These are phyloP conservation scores for Cladosporium sp. DNA, from an alignment of 2,329 filamentous ascomycete species.

Conservation along the genomic window DNA sequence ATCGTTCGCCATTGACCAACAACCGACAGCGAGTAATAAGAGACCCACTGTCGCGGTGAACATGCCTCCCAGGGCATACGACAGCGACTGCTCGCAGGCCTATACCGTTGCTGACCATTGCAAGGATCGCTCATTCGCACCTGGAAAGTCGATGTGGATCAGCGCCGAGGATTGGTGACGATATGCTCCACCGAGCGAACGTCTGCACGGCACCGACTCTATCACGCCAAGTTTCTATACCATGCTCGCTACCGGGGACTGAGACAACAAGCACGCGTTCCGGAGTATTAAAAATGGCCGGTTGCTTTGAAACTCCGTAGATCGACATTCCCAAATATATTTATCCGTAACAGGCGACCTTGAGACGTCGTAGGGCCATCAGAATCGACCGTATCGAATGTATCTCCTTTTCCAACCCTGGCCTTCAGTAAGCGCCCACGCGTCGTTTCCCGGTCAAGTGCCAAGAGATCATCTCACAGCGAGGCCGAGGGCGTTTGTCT, in stretches of 20 bases:
- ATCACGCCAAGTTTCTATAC: slow-evolving; percentile 11
- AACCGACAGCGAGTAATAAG: too few relatives aligned
- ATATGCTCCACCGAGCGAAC: slow-evolving; percentile 1
- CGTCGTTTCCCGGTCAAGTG: neutral
- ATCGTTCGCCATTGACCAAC: neutral
- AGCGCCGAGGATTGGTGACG: slow-evolving; percentile 8
- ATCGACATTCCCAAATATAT: neutral
- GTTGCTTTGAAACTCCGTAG: neutral
- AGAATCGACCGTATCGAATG: too few relatives aligned
- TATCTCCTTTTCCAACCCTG: neutral
- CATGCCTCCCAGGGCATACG: slow-evolving; percentile 5
- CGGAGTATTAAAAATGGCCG: neutral
- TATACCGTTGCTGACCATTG: slow-evolving; percentile 6
- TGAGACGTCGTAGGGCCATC: too few relatives aligned
- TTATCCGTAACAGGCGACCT: too few relatives aligned
- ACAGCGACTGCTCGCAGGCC: slow-evolving; percentile 1
- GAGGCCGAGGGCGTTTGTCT: too few relatives aligned
- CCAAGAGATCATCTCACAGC: too few relatives aligned
- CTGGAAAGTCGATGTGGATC: slow-evolving; percentile 8
- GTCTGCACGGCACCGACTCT: slow-evolving; percentile 1
- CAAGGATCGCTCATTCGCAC: slow-evolving; percentile 1
- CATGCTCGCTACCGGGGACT: neutral
- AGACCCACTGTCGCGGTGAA: slow-evolving; percentile 1
- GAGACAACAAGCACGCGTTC: slow-evolving; percentile 6
- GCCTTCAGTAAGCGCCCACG: neutral